These are phyloP conservation scores for Tuber aestivum DNA, from an alignment of 495 filamentous ascomycete genomes.

Conservation along the genomic window DNA sequence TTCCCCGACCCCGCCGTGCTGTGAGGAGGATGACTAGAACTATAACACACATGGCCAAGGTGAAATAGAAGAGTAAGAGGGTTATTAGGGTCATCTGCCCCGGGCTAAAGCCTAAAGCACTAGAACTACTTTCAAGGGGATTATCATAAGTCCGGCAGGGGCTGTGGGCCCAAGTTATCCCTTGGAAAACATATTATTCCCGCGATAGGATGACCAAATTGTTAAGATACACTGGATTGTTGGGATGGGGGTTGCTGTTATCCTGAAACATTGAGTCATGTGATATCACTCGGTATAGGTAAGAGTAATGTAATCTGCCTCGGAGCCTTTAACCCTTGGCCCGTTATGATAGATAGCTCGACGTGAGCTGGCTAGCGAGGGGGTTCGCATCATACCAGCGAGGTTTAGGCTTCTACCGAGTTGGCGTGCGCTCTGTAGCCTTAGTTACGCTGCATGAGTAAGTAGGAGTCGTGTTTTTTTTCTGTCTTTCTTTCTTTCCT, in stretches of 20 bases:
- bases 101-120: background rate
- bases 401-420: no score
- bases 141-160: background rate
- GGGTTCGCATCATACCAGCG: no score
- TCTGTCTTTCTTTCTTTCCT: no score
- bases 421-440: no score
- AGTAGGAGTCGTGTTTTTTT: no score
- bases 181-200: background rate
- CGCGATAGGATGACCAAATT: background rate
- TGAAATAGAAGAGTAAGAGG: background rate
- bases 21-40: background rate
- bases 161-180: background rate
- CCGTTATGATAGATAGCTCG: no score
- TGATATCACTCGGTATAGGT: background rate
- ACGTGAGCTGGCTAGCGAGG: no score
- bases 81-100: background rate
- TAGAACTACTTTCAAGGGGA: background rate
- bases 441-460: no score
- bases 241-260: background rate
- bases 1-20: background rate
- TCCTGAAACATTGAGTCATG: background rate
- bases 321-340: no score
- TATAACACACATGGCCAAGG: background rate
- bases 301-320: no score
- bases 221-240: background rate